These are phyloP conservation scores for Verticillium nonalfalfae DNA, from an alignment of 2,329 filamentous ascomycete genomes.

Conservation along the genomic window DNA sequence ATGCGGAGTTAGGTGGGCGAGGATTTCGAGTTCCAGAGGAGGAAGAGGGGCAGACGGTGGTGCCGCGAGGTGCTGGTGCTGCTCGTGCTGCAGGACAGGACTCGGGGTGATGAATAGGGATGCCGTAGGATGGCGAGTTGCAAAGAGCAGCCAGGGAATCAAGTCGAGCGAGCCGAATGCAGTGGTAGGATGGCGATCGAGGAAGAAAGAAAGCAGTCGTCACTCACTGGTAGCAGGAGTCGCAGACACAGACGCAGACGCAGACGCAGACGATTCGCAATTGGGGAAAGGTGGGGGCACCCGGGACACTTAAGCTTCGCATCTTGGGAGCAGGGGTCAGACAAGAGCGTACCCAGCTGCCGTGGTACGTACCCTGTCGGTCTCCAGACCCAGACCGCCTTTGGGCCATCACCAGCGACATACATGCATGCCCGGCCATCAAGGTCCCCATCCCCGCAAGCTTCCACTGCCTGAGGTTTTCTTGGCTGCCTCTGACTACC, in stretches of 20 bases:
- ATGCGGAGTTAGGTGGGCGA: background rate
- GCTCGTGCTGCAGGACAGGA: background rate
- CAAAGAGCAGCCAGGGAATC: too few species aligned
- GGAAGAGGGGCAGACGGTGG: background rate
- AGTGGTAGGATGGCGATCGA: background rate
- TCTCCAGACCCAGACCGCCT: background rate
- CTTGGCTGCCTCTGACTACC: background rate
- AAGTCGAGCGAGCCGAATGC: background rate
- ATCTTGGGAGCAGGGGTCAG: background rate
- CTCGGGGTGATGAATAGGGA: background rate
- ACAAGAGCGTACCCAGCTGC: too few species aligned
- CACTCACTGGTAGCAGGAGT: background rate
- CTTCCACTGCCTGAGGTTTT: background rate
- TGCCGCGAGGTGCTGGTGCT: background rate
- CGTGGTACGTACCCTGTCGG: background rate
- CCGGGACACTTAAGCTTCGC: background rate
- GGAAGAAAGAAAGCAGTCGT: background rate
- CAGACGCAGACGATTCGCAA: background rate
- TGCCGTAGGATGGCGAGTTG: background rate
- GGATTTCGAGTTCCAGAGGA: too few species aligned
- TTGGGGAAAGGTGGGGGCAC: background rate
- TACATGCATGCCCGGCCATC: background rate
- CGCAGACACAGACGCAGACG: background rate
- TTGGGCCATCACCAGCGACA: background rate
- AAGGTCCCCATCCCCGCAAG: background rate